Percentiles rank a stretch among this genome's conserved stretches.
phyloP scores from a whole-genome alignment of 2,329 filamentous ascomycete genomes.

The Pseudogymnoascus sp. region DNA sequence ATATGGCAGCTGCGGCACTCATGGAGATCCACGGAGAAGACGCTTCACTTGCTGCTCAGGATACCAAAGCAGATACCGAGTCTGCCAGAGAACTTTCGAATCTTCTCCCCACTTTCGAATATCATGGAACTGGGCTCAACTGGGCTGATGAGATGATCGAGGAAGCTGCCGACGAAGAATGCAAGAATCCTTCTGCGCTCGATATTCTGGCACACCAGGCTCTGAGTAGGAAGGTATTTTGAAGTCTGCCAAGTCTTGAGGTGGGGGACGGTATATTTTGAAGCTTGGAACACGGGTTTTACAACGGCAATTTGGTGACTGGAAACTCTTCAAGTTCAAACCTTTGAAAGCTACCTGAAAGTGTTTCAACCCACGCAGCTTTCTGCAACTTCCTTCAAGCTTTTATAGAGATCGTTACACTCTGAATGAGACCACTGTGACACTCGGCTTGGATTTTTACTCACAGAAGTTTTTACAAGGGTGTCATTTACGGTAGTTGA shows the following conservation, averaged over 20 bases:
- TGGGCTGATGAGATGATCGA: not conserved
- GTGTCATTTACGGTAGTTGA: not conserved
- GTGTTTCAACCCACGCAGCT: not conserved
- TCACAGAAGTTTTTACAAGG: not conserved
- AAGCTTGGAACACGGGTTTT: not conserved
- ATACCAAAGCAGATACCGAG: not conserved
- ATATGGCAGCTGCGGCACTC: not conserved
- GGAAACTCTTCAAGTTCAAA: not conserved
- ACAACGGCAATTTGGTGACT: not conserved
- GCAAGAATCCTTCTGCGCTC: not conserved
- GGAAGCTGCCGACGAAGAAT: not conserved
- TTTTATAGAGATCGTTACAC: not conserved
- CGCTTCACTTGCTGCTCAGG: not conserved
- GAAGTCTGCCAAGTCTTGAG: not conserved
- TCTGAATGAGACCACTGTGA: no score
- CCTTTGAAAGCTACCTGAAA: not conserved
- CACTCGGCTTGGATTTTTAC: not conserved
- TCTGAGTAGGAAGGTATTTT: not conserved
- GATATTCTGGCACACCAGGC: not conserved
- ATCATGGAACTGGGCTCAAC: not conserved
- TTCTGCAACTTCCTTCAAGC: no score
- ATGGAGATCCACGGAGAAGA: not conserved
- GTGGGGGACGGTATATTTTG: not conserved
- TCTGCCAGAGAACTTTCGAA: not conserved
- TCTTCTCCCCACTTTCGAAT: not conserved